Conservation (phyloP, 805 yeast genomes). For the Scheffersomyces coipomensis region DNA sequence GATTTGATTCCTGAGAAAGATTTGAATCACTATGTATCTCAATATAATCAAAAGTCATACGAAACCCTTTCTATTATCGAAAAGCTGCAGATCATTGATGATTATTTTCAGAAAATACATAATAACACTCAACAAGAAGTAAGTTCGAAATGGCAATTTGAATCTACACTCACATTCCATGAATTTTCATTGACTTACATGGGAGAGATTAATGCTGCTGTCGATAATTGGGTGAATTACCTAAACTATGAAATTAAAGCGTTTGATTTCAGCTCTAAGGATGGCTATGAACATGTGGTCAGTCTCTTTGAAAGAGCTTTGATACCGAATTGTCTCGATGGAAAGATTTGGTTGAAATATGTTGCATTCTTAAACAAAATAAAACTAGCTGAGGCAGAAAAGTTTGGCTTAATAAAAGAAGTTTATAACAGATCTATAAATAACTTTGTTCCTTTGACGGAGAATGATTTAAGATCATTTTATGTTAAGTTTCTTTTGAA, state of each 20-base stretch:
- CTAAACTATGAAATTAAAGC: constrained; percentile 50
- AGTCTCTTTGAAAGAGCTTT: constrained; percentile 71
- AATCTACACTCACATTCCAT: constrained; percentile 57
- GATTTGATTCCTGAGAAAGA: constrained; percentile 18
- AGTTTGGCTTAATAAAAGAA: constrained; percentile 30
- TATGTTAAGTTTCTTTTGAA: constrained; percentile 23
- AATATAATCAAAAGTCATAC: constrained; percentile 17
- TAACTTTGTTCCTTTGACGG: constrained; percentile 32
- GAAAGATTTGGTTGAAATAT: constrained; percentile 69
- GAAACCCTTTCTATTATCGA: constrained; percentile 35
- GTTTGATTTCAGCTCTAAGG: constrained; percentile 2
- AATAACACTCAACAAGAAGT: constrained; percentile 51
- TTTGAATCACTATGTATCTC: constrained; percentile 18
- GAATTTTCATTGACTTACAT: constrained; percentile 48
- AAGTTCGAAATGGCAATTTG: constrained; percentile 67
- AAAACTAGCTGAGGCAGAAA: constrained; percentile 15
- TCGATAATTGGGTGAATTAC: constrained; percentile 61
- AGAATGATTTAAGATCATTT: constrained; percentile 19
- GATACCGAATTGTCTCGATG: constrained; percentile 61
- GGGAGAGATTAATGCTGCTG: constrained; percentile 39
- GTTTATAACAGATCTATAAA: constrained; percentile 54
- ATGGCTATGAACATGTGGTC: constrained; percentile 27
- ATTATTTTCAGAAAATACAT: constrained; percentile 43
- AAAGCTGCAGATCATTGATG: constrained; percentile 40
- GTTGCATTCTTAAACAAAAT: constrained; percentile 47